These are phyloP conservation scores for Lachnellula arida DNA, from an alignment of 2,329 filamentous ascomycete species.

Conservation along the genomic window DNA sequence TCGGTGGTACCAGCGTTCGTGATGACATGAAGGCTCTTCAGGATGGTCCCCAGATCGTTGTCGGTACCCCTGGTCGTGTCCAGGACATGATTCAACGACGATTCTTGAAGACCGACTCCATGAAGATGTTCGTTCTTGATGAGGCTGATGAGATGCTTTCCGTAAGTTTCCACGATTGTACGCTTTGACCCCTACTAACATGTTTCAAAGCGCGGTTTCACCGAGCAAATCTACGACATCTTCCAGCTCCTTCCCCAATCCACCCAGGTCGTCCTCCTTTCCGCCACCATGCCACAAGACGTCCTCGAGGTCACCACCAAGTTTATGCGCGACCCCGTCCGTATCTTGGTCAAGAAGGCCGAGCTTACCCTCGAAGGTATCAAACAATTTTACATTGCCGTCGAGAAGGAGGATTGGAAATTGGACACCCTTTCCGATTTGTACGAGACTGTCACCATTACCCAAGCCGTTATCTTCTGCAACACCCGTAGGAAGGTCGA, in stretches of 20 bases:
- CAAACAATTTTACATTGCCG: conserved; percentile 99
- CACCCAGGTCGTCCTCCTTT: conserved; percentile 96
- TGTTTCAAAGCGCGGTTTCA: conserved; percentile 77
- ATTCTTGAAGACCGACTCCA: conserved; percentile 91
- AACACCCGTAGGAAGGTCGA: conserved; percentile 99
- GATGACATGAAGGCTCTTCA: conserved; percentile 98
- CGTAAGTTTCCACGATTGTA: conserved; percentile 43
- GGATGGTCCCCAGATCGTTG: conserved; percentile 94
- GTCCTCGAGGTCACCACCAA: conserved; percentile 99
- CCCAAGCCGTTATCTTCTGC: conserved; percentile 99
- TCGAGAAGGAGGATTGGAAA: conserved; percentile 99
- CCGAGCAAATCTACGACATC: conserved; percentile 99
- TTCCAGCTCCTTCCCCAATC: conserved; percentile 98
- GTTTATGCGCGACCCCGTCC: conserved; percentile 99
- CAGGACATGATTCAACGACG: conserved; percentile 99
- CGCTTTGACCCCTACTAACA: conserved; percentile 32
- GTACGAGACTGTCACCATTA: conserved; percentile 99
- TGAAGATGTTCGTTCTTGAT: conserved; percentile 99
- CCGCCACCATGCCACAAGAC: conserved; percentile 98
- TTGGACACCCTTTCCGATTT: conserved; percentile 97
- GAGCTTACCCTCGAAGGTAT: conserved; percentile 99
- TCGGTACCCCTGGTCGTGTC: conserved; percentile 97
- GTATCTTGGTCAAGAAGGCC: conserved; percentile 99
- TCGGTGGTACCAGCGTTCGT: conserved; percentile 95
- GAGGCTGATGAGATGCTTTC: conserved; percentile 99